Evolutionary conservation across 2,329 filamentous ascomycete species (phyloP).

Genomic region (Didymellaceae sp.): DNA sequence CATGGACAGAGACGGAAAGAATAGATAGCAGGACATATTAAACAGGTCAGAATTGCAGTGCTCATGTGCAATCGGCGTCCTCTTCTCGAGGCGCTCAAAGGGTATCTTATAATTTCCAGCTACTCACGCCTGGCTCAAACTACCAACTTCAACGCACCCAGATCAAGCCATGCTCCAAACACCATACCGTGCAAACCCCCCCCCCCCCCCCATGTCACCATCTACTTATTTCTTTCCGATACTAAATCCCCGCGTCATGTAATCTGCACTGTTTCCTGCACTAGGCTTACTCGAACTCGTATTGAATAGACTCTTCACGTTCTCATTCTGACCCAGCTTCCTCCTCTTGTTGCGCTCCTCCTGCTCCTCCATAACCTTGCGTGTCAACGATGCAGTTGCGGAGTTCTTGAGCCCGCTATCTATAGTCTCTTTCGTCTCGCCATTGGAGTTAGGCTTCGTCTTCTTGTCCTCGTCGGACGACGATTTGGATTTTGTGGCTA

Average conservation of each 20-base stretch:
- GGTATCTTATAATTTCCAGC: too few relatives aligned
- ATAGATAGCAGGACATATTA: too few relatives aligned
- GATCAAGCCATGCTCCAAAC: too few relatives aligned
- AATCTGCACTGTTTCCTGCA: constrained; percentile 54
- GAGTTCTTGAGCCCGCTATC: constrained; percentile 80
- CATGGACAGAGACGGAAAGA: too few relatives aligned
- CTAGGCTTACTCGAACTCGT: constrained; percentile 45
- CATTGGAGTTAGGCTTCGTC: constrained; percentile 11
- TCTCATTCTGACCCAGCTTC: constrained; percentile 66
- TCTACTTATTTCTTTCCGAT: constrained; percentile 43
- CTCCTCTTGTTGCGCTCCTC: constrained; percentile 80
- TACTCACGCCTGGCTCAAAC: too few relatives aligned
- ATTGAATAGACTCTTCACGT: constrained; percentile 57
- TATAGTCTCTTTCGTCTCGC: constrained; percentile 5
- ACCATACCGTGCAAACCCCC: too few relatives aligned
- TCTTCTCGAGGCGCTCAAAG: too few relatives aligned
- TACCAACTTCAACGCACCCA: too few relatives aligned
- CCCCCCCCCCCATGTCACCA: too few relatives aligned
- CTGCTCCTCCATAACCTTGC: constrained; percentile 86
- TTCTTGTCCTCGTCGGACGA: constrained; percentile 31
- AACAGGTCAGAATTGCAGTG: too few relatives aligned
- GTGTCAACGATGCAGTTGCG: constrained; percentile 82
- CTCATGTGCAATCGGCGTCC: too few relatives aligned
- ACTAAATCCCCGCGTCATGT: constrained; percentile 58
- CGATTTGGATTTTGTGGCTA: constrained; percentile 19